phyloP scores from a whole-genome alignment of 257 asterid species.

The Primulina tabacum region DNA sequence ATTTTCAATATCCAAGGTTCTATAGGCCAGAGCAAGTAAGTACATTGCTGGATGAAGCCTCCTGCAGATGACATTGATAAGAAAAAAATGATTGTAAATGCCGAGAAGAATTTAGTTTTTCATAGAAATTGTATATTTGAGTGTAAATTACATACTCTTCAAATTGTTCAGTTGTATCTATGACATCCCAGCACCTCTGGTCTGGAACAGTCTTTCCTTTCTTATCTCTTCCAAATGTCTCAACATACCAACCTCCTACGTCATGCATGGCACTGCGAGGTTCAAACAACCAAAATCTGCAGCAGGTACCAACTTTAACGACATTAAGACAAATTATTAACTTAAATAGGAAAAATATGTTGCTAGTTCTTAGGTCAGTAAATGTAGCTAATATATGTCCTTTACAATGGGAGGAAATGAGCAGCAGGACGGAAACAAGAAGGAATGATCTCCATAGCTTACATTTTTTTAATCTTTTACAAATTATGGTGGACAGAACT shows the following conservation, averaged over 20 bases:
- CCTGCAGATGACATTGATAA: slow-evolving; percentile 49
- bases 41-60: slow-evolving; percentile 93
- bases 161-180: slow-evolving; percentile 40
- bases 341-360: slow-evolving; percentile 14
- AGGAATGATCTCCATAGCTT: not conserved
- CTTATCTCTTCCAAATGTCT: slow-evolving; percentile 76
- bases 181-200: slow-evolving; percentile 69
- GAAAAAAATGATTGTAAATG: slow-evolving; percentile 17
- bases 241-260: slow-evolving; percentile 94
- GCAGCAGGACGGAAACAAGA: not conserved
- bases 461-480: not conserved
- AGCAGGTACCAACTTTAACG: slow-evolving; percentile 24
- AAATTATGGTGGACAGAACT: not conserved
- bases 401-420: too few species aligned
- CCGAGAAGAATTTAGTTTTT: slow-evolving; percentile 16
- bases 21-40: slow-evolving; percentile 86
- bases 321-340: slow-evolving; percentile 22
- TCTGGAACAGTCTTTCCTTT: slow-evolving; percentile 66
- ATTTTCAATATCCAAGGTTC: slow-evolving; percentile 86
- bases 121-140: slow-evolving; percentile 14
- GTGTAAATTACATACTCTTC: slow-evolving; percentile 61
- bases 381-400: not conserved
- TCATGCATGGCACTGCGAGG: slow-evolving; percentile 96
- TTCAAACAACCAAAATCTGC: slow-evolving; percentile 94
- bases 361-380: not conserved